Conservation (phyloP, 2,329 filamentous ascomycete species). For the Chrysoporthe austroafricana region DNA sequence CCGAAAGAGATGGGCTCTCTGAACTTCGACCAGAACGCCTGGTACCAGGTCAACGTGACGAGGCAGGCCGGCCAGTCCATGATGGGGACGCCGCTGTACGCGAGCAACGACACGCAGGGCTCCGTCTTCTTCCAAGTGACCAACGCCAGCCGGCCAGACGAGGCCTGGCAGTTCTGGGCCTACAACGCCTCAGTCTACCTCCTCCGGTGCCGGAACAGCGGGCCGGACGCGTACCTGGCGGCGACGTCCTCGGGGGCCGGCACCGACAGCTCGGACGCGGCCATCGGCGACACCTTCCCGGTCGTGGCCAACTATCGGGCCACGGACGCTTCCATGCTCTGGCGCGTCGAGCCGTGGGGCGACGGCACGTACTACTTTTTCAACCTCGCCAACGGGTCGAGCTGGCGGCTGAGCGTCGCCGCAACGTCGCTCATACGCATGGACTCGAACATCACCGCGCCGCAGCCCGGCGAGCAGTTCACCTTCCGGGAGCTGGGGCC, state of each 20-base stretch:
- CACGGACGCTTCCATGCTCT: conserved; percentile 19
- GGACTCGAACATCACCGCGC: conserved; percentile 14
- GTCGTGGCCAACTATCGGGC: not conserved
- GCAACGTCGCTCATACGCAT: not conserved
- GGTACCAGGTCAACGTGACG: conserved; percentile 24
- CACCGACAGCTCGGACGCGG: not conserved
- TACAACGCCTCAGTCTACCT: conserved; percentile 21
- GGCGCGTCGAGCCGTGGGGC: conserved; percentile 16
- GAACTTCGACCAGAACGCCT: conserved; percentile 16
- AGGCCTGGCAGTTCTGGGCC: conserved; percentile 19
- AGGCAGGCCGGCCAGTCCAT: conserved; percentile 1
- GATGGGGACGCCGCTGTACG: not conserved
- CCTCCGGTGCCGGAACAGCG: conserved; percentile 13
- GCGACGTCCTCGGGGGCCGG: not conserved
- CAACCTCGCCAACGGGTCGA: conserved; percentile 20
- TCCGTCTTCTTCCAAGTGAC: conserved; percentile 12
- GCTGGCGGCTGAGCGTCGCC: conserved; percentile 13
- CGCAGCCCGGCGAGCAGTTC: conserved; percentile 18
- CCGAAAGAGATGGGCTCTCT: conserved; percentile 4
- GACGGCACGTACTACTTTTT: conserved; percentile 19
- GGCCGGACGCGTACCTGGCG: conserved; percentile 11
- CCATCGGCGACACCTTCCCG: conserved; percentile 4
- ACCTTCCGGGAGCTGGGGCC: conserved; percentile 11
- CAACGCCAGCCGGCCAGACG: not conserved
- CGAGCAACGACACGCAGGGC: conserved; percentile 7